Percentiles rank a stretch among this genome's conserved stretches.
Conservation (phyloP, 148 eudicot species). For the Hydrangea macrophylla region DNA sequence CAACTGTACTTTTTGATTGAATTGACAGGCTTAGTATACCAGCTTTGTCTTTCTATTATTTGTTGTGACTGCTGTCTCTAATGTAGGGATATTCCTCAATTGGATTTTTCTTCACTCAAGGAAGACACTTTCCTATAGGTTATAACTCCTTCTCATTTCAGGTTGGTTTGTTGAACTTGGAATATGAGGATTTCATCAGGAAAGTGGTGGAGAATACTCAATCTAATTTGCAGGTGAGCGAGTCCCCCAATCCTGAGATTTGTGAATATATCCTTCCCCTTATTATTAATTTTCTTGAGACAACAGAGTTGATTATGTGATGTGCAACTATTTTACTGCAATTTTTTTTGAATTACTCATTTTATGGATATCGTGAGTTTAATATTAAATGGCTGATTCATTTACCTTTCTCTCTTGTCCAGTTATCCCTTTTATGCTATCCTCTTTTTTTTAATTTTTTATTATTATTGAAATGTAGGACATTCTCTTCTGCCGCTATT, state of each 20-base stretch:
- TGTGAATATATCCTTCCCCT: neutral
- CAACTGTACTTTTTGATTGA: neutral
- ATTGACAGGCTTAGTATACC: neutral
- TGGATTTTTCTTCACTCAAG: neutral
- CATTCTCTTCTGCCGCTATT: neutral
- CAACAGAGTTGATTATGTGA: neutral
- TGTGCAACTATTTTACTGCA: neutral
- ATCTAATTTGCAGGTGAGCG: constrained; percentile 62
- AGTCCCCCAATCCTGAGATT: neutral
- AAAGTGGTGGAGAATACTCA: constrained; percentile 55
- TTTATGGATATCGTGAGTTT: no score
- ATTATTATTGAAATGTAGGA: neutral
- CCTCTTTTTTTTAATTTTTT: neutral
- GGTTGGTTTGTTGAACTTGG: constrained; percentile 91
- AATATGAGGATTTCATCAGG: constrained; percentile 76
- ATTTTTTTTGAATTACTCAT: neutral
- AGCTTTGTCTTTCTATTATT: neutral
- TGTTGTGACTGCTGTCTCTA: neutral
- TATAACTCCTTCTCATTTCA: constrained; percentile 20
- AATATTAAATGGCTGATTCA: no score
- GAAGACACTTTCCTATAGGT: neutral
- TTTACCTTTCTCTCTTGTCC: neutral
- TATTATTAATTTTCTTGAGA: neutral
- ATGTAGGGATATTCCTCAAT: neutral
- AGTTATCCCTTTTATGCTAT: neutral